Conservation (phyloP, 148 eudicot genomes). For the Chenopodium suecicum region DNA sequence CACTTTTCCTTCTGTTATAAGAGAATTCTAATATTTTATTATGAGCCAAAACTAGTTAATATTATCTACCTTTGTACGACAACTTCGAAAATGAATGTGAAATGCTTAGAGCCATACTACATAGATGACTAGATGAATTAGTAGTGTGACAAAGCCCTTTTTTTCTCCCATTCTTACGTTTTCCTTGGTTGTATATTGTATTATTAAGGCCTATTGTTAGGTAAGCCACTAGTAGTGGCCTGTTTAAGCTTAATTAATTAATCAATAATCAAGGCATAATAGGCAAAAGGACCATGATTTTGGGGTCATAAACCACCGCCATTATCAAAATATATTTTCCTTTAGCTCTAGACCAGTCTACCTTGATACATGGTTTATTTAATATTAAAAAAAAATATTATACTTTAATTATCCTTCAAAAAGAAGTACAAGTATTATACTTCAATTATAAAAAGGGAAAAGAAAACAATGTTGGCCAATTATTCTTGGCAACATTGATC, state of each 20-base stretch:
- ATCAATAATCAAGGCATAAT: not conserved
- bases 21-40: too few relatives aligned
- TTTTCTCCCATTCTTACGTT: not conserved
- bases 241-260: not conserved
- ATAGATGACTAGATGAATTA: too few relatives aligned
- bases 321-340: not conserved
- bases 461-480: not conserved
- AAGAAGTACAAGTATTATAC: too few relatives aligned
- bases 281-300: constrained; percentile 2
- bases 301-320: constrained; percentile 10
- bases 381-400: too few relatives aligned
- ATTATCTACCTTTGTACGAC: too few relatives aligned
- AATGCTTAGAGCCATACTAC: too few relatives aligned
- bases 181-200: not conserved
- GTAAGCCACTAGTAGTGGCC: not conserved
- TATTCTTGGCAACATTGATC: not conserved
- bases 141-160: too few relatives aligned
- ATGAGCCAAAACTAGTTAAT: too few relatives aligned
- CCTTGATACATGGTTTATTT: not conserved
- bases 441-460: not conserved
- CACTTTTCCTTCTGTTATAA: too few relatives aligned
- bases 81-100: too few relatives aligned
- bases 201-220: not conserved
- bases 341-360: not conserved
- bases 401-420: too few relatives aligned